Evolutionary conservation across 768 basidiomycete species (phyloP), one percentile per base, ranked within the genome.

Genomic region (Kwoniella mangroviensis): DNA sequence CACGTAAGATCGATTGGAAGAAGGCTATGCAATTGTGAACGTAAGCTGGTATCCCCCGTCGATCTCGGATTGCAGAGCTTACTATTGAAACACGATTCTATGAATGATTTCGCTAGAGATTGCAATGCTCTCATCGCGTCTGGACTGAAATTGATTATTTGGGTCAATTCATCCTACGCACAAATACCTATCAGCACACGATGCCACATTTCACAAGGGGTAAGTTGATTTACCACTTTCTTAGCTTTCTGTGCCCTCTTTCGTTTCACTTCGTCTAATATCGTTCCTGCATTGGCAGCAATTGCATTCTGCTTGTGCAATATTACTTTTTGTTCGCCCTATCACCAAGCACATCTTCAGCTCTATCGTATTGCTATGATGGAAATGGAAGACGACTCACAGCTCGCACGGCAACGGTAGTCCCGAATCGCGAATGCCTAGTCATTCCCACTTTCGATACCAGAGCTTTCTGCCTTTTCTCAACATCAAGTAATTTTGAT

Each of bases 381-480:
- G 26, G 49, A 21, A 21, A 43, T 34, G 6, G 12, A 40, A 19
- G 26, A 34, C 9, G 17, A 73, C 82, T 65, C 34, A 84, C 85
- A 15, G 91, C 85, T 71, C 86, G 88, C 63, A 99, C 90, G 22
- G 91, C 85, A 73, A 98, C 90, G 10, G 95, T 98, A 2, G 97
- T 98, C 1, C 97, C 97, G 83, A 99, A 99, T 58, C 95, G 89
- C 26, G 94, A 93, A 84, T 99, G 97, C 41, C 97, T 88, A 22
- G 93, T 92, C 62, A 89, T 84, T 4, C 87, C 85, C 58, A 86
- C 84, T 58, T 88, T 86, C 0, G 88, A 86, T 26, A 87, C 80
- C 64, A 88, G 86, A 42, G 86, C 86, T 69, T 89, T 90, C 52
- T 85, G 86, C 66, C 87, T 87, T 70, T 88, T 89, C 84, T 99